These are phyloP conservation scores for Maudiozyma pseudohumilis DNA, from an alignment of 805 yeast species.

Conservation along the genomic window DNA sequence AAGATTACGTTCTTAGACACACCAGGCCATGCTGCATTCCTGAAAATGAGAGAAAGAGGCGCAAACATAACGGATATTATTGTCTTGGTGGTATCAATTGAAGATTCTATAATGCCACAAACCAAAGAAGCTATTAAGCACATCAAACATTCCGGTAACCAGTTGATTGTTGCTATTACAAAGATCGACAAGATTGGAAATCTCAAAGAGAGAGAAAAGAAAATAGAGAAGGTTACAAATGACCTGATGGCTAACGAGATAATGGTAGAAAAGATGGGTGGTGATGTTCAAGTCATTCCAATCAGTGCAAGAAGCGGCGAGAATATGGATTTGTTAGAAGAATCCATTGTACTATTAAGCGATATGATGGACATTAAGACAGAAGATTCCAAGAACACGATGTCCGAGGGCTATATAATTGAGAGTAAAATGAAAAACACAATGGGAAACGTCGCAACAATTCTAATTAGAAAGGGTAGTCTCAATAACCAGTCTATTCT, in stretches of 20 bases:
- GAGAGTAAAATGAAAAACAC: constrained; percentile 80
- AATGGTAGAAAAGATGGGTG: constrained; percentile 88
- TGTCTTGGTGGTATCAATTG: constrained; percentile 89
- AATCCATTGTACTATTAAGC: constrained; percentile 74
- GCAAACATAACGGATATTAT: constrained; percentile 91
- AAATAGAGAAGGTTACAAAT: constrained; percentile 63
- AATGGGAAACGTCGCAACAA: constrained; percentile 78
- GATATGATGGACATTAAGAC: constrained; percentile 76
- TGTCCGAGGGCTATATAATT: constrained; percentile 74
- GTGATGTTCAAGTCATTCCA: constrained; percentile 81
- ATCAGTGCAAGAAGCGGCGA: constrained; percentile 85
- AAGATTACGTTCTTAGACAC: constrained; percentile 87
- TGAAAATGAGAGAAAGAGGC: constrained; percentile 94
- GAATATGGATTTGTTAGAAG: constrained; percentile 84
- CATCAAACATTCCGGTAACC: constrained; percentile 46
- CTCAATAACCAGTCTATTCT: constrained; percentile 59
- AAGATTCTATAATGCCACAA: constrained; percentile 97
- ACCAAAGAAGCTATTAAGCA: constrained; percentile 93
- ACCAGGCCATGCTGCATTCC: constrained; percentile 96
- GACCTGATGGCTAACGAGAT: constrained; percentile 72
- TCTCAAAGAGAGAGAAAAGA: constrained; percentile 37
- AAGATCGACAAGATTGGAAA: constrained; percentile 67
- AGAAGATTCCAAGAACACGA: constrained; percentile 35
- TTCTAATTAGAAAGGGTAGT: constrained; percentile 71
- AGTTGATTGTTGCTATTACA: constrained; percentile 79